phyloP scores from a whole-genome alignment of 345 rosid species.

The Mercurialis annua region DNA sequence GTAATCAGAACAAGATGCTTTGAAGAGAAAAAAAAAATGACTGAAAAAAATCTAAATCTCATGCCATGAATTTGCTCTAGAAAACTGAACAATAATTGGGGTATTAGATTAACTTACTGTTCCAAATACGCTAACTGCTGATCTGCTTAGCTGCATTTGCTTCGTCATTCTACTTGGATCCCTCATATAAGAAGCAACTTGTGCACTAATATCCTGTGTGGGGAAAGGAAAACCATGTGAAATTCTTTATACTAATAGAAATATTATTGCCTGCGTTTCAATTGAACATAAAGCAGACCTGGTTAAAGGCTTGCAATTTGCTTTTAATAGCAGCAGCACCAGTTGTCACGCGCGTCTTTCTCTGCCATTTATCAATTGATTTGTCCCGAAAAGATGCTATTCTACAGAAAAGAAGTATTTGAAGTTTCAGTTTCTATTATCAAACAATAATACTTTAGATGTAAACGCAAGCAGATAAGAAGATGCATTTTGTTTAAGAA shows the following conservation, averaged over 20 bases:
- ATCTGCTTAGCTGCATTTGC: conserved; percentile 88
- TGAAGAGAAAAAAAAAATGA: not conserved
- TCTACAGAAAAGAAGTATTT: conserved; percentile 42
- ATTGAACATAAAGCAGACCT: conserved; percentile 44
- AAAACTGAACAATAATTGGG: not conserved
- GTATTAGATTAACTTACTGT: conserved; percentile 39
- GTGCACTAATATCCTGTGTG: conserved; percentile 77
- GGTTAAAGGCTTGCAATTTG: conserved; percentile 90
- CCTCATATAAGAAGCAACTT: conserved; percentile 84
- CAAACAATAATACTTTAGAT: not conserved
- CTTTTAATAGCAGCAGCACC: conserved; percentile 88
- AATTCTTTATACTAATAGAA: conserved; percentile 4
- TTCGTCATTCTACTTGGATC: conserved; percentile 93
- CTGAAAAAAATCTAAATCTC: not conserved
- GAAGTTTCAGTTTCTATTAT: not conserved
- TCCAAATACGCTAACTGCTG: conserved; percentile 65
- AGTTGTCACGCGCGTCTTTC: conserved; percentile 81
- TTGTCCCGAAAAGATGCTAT: conserved; percentile 72
- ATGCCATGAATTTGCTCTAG: not conserved
- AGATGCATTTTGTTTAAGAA: not conserved
- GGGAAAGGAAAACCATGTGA: conserved; percentile 16
- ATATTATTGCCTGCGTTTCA: conserved; percentile 1
- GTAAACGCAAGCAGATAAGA: not conserved
- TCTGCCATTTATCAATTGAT: conserved; percentile 92
- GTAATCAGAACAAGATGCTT: conserved; percentile 15